Conservation (phyloP, 169 alveolate genomes). For the Plasmodium adleri region DNA sequence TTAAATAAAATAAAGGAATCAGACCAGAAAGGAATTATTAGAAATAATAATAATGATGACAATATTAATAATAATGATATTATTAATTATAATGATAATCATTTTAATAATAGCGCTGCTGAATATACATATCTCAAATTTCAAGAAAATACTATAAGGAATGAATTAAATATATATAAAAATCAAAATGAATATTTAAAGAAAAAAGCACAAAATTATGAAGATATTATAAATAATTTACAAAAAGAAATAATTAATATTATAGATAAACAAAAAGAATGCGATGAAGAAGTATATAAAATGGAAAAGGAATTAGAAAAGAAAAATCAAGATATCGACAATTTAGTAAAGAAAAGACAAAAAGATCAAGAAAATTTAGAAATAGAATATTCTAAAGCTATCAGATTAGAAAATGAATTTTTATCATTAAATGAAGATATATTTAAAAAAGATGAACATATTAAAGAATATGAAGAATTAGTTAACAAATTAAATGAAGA, state of each 20-base stretch:
- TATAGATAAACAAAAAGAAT: slow-evolving; percentile 64
- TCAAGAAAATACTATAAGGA: slow-evolving; percentile 34
- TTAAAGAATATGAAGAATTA: slow-evolving; percentile 58
- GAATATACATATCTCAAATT: slow-evolving; percentile 60
- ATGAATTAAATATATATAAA: slow-evolving; percentile 47
- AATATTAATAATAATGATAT: not conserved
- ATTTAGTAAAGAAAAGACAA: slow-evolving; percentile 39
- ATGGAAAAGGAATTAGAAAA: slow-evolving; percentile 67
- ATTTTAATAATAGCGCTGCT: slow-evolving; percentile 21
- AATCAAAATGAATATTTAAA: slow-evolving; percentile 66
- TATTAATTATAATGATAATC: not conserved
- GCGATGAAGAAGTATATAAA: slow-evolving; percentile 60
- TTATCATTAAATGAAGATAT: slow-evolving; percentile 58
- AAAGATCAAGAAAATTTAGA: slow-evolving; percentile 59
- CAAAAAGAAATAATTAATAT: slow-evolving; percentile 62
- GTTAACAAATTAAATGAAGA: slow-evolving; percentile 53
- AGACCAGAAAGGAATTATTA: slow-evolving; percentile 4
- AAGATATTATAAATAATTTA: slow-evolving; percentile 51
- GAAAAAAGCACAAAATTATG: slow-evolving; percentile 57
- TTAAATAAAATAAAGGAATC: slow-evolving; percentile 18
- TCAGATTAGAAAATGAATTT: slow-evolving; percentile 70
- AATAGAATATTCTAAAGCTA: slow-evolving; percentile 16
- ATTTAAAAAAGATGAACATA: slow-evolving; percentile 47
- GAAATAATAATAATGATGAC: not conserved
- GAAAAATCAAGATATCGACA: slow-evolving; percentile 34